Conservation (phyloP, 2,329 filamentous ascomycete genomes). For the Chrysoporthe puriensis region DNA sequence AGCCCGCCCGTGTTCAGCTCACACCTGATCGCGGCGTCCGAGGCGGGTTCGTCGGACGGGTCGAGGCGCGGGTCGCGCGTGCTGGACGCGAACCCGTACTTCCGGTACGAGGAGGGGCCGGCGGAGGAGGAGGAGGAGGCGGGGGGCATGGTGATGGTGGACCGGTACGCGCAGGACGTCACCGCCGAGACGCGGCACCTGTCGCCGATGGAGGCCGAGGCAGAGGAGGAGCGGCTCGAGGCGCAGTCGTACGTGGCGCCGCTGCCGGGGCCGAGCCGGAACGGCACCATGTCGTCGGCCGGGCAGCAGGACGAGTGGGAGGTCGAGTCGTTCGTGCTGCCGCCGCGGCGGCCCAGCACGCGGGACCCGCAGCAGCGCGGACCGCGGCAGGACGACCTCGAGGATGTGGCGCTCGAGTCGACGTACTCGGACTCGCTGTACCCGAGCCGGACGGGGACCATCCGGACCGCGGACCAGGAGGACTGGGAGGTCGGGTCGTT, state of each 20-base stretch:
- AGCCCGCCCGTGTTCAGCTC: constrained; percentile 20
- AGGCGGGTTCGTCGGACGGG: constrained; percentile 20
- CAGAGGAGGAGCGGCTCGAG: constrained; percentile 19
- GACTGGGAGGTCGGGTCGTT: constrained; percentile 26
- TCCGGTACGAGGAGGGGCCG: constrained; percentile 8
- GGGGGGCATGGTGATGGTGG: not conserved
- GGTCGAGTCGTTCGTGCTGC: constrained; percentile 25
- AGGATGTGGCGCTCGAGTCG: constrained; percentile 20
- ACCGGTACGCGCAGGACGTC: constrained; percentile 24
- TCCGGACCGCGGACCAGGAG: constrained; percentile 8
- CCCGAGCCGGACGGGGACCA: constrained; percentile 4
- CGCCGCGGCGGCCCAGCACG: constrained; percentile 27
- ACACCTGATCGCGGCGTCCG: constrained; percentile 24
- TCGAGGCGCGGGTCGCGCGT: constrained; percentile 19
- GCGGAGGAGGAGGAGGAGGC: not conserved
- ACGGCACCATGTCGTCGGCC: constrained; percentile 9
- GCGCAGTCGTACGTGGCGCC: constrained; percentile 19
- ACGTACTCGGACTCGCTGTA: constrained; percentile 4
- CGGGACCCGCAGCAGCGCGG: constrained; percentile 7
- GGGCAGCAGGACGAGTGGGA: constrained; percentile 19
- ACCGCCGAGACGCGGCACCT: constrained; percentile 22
- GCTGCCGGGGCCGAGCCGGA: constrained; percentile 18
- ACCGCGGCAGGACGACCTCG: constrained; percentile 15
- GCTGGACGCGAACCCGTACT: constrained; percentile 10
- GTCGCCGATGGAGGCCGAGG: constrained; percentile 23